phyloP scores from a whole-genome alignment of 768 basidiomycete genomes.

The Hysterangium stoloniferum region DNA sequence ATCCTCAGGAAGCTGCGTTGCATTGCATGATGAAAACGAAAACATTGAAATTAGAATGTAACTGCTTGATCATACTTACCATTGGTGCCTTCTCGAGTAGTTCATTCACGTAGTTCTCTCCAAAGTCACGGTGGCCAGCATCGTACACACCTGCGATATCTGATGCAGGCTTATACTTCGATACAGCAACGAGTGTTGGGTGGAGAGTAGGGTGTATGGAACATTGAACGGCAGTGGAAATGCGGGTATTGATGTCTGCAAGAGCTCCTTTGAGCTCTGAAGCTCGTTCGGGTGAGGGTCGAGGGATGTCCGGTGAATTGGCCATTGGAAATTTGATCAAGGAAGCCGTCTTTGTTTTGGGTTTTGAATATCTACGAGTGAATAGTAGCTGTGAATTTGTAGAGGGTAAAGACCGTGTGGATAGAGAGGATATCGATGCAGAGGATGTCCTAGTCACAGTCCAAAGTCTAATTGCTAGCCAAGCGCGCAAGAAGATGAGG shows the following conservation, averaged over 20 bases:
- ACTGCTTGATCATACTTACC: slow-evolving; percentile 33
- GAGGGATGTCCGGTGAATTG: too few species aligned
- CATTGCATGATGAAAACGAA: not conserved
- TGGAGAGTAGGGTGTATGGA: slow-evolving; percentile 15
- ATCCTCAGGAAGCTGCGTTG: slow-evolving; percentile 65
- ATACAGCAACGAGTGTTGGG: slow-evolving; percentile 71
- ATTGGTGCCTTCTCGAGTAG: slow-evolving; percentile 75
- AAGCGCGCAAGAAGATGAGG: too few species aligned
- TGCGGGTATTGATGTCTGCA: slow-evolving; percentile 41
- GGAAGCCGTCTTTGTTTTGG: too few species aligned
- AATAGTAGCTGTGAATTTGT: too few species aligned
- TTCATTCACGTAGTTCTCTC: slow-evolving; percentile 97
- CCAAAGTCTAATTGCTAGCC: too few species aligned
- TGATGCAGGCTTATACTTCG: slow-evolving; percentile 84
- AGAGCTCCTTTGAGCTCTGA: slow-evolving; percentile 49
- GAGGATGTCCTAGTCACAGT: not conserved
- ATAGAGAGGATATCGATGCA: not conserved
- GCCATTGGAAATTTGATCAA: too few species aligned
- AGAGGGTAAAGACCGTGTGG: too few species aligned
- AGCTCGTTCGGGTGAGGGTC: slow-evolving; percentile 35
- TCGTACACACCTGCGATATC: slow-evolving; percentile 83
- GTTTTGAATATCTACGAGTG: too few species aligned
- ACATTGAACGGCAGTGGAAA: slow-evolving; percentile 31
- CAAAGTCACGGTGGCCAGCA: slow-evolving; percentile 82
- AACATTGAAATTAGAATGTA: not conserved